A percentile compares a stretch with the other conserved stretches of the same genome.
Evolutionary conservation across 495 filamentous ascomycete species (phyloP).

Genomic region (Podospora tetraspora): DNA sequence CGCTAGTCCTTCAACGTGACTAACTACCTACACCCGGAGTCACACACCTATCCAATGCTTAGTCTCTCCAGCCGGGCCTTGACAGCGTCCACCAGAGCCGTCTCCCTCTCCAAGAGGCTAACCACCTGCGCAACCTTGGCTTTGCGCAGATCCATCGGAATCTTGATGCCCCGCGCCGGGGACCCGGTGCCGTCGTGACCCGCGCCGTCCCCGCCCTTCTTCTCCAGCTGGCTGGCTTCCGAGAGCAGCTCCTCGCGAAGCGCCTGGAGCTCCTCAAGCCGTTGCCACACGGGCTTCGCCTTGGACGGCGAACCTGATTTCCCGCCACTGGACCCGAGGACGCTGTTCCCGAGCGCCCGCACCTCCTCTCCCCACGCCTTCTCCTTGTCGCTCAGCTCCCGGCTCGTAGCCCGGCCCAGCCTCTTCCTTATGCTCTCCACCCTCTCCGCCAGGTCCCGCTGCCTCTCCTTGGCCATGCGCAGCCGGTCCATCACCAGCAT

Average conservation of each 20-base stretch:
- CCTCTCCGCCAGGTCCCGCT: slow-evolving; percentile 53
- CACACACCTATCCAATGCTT: slow-evolving; percentile 23
- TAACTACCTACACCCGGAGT: neutral
- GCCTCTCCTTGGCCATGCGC: slow-evolving; percentile 51
- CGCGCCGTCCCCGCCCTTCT: slow-evolving; percentile 26
- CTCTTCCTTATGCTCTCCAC: slow-evolving; percentile 60
- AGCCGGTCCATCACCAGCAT: slow-evolving; percentile 56
- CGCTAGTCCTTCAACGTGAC: neutral
- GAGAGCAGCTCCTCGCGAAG: slow-evolving; percentile 49
- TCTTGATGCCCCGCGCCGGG: slow-evolving; percentile 37
- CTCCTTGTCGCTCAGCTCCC: slow-evolving; percentile 70
- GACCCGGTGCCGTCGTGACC: slow-evolving; percentile 27
- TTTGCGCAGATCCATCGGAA: slow-evolving; percentile 63
- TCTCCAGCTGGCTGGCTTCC: slow-evolving; percentile 39
- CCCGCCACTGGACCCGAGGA: slow-evolving; percentile 34
- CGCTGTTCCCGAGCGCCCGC: slow-evolving; percentile 39
- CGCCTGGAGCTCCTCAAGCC: slow-evolving; percentile 44
- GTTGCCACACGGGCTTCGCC: slow-evolving; percentile 37
- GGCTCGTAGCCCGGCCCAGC: slow-evolving; percentile 52
- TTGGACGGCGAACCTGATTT: slow-evolving; percentile 20
- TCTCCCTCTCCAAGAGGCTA: slow-evolving; percentile 65
- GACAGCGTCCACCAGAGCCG: slow-evolving; percentile 47
- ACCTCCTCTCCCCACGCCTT: slow-evolving; percentile 64
- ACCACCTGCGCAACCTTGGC: slow-evolving; percentile 65
- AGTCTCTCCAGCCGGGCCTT: slow-evolving; percentile 32